Conservation (phyloP, 805 yeast species). For the Monosporozyma servazzii region DNA sequence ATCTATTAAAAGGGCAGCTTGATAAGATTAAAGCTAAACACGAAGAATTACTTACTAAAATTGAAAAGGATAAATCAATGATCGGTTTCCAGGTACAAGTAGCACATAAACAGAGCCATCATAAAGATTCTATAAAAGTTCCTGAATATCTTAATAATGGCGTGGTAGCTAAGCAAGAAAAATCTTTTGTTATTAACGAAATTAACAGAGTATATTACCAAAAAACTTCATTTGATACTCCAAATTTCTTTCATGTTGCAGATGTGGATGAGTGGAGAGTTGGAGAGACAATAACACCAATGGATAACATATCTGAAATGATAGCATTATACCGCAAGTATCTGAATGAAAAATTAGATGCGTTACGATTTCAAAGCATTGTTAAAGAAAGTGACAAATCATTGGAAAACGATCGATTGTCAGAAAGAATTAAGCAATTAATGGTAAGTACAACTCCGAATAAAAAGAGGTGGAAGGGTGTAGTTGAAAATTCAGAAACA, state of each 20-base stretch:
- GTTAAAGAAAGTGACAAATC: slow-evolving; percentile 5
- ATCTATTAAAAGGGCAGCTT: slow-evolving; percentile 11
- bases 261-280: slow-evolving; percentile 32
- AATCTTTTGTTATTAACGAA: slow-evolving; percentile 36
- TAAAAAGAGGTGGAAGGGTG: not conserved
- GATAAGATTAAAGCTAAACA: not conserved
- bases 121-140: slow-evolving; percentile 12
- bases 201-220: slow-evolving; percentile 22
- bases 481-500: not conserved
- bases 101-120: slow-evolving; percentile 31
- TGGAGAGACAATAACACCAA: slow-evolving; percentile 20
- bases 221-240: slow-evolving; percentile 12
- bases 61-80: slow-evolving; percentile 5
- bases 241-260: slow-evolving; percentile 22
- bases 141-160: slow-evolving; percentile 16
- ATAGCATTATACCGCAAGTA: slow-evolving; percentile 14
- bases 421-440: slow-evolving; percentile 9
- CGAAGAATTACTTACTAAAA: not conserved
- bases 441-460: slow-evolving; percentile 1
- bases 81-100: slow-evolving; percentile 34
- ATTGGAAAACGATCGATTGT: slow-evolving; percentile 4
- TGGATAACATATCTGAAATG: slow-evolving; percentile 13
- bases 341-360: slow-evolving; percentile 18
- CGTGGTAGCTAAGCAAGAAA: slow-evolving; percentile 33
- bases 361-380: slow-evolving; percentile 19